Evolutionary conservation across 768 basidiomycete species (phyloP), one percentile per base, ranked within the genome.

Genomic region (Rhizopogon vinicolor): DNA sequence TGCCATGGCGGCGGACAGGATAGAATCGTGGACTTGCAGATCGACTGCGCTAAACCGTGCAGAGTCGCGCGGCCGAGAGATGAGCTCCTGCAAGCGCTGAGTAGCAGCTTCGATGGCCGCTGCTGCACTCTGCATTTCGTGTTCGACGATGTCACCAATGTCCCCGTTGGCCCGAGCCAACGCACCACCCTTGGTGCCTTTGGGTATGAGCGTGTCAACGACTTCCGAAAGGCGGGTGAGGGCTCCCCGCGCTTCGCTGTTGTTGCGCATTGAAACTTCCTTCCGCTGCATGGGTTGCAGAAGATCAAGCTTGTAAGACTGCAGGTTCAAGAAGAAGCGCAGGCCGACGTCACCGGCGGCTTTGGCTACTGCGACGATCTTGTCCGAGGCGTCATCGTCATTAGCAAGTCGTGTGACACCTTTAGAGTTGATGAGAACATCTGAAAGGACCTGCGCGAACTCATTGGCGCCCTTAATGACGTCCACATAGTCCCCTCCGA

Each of bases 381-480:
- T 92, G 75, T 98, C 97, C 9, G 89, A 86, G 7, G 89, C 91
- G 51, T 98, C 94, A 54, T 97, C 94, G 59, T 94, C 87, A 58
- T 86, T 85, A 48, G 92, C 85, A 48, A 99, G 80, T 35, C 95
- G 91, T 10, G 94, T 98, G 65, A 97, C 87, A 31, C 97, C 97
- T 74, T 98, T 98, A 52, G 92, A 87, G 71, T 92, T 97, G 72
- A 88, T 82, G 55, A 99, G 75, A 42, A 97, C 94, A 56, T 99
- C 97, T 3, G 91, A 79, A 44, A 98, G 75, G 6, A 90, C 86
- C 71, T 99, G 97, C 0, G 96, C 95, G 54, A 98, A 86, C 65
- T 96, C 94, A 73, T 98, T 98, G 57, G 96, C 93, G 48, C 89
- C 85, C 73, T 97, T 97, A 78, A 99, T 98, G 54, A 98, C 97